Evolutionary conservation across 140 eudicot genomes (phyloP).

Genomic region (Oenanthe javanica): DNA sequence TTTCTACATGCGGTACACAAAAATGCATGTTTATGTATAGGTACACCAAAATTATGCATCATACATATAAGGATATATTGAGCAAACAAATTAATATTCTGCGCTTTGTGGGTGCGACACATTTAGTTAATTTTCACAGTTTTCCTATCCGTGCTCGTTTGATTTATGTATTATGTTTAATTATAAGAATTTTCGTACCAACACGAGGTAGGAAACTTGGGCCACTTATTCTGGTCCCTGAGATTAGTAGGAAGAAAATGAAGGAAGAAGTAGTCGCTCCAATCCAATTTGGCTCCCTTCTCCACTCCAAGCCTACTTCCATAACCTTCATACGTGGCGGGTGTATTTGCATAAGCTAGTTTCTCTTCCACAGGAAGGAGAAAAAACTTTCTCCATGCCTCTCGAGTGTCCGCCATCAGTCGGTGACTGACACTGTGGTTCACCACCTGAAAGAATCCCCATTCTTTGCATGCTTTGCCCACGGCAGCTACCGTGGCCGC

Average conservation of each 20-base stretch:
- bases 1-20: too few species aligned
- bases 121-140: too few species aligned
- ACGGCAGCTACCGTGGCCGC: constrained; percentile 19
- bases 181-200: constrained; percentile 23
- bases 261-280: constrained; percentile 72
- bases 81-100: too few species aligned
- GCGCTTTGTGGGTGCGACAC: too few species aligned
- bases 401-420: constrained; percentile 35
- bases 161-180: too few species aligned
- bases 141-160: too few species aligned
- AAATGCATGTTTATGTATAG: too few species aligned
- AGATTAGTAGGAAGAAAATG: constrained; percentile 31
- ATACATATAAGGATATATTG: too few species aligned
- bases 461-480: constrained; percentile 45
- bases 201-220: constrained; percentile 41
- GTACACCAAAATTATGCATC: too few species aligned
- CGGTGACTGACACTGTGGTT: constrained; percentile 60
- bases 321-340: constrained; percentile 68
- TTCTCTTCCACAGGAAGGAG: constrained; percentile 49
- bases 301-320: constrained; percentile 66
- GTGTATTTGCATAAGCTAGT: constrained; percentile 47
- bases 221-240: constrained; percentile 57
- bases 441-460: constrained; percentile 71
- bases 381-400: constrained; percentile 58
- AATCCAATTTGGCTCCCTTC: constrained; percentile 55